Percentiles rank a stretch among this genome's conserved stretches.
Evolutionary conservation across 305 asterid species (phyloP).

Genomic region (Petunia hybrid): DNA sequence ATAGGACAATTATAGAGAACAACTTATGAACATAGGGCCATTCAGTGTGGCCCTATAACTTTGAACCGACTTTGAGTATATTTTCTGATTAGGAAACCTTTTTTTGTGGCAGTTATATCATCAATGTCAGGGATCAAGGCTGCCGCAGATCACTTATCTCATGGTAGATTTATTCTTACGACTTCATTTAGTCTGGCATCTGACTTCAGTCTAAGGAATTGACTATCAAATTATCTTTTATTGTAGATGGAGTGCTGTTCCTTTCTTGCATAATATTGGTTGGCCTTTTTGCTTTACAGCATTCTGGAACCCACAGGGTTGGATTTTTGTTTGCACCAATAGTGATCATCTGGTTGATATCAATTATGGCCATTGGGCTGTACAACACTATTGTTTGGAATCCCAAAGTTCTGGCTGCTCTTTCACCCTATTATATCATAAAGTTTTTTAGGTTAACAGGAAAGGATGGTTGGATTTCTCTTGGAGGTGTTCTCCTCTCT

Average conservation of each 20-base stretch:
- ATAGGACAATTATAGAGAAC: not conserved
- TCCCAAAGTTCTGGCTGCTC: constrained; percentile 76
- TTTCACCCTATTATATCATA: constrained; percentile 85
- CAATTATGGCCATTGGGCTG: constrained; percentile 77
- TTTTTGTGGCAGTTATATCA: constrained; percentile 35
- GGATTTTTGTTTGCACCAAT: constrained; percentile 93
- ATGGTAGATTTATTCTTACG: constrained; percentile 30
- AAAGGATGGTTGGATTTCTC: constrained; percentile 91
- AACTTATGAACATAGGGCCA: not conserved
- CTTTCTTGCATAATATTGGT: constrained; percentile 80
- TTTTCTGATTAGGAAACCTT: constrained; percentile 29
- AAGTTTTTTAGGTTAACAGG: constrained; percentile 77
- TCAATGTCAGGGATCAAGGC: constrained; percentile 32
- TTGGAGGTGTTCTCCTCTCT: constrained; percentile 93
- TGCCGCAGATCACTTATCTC: constrained; percentile 31
- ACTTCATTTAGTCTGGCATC: constrained; percentile 6
- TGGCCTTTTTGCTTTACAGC: constrained; percentile 95
- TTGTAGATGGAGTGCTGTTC: constrained; percentile 64
- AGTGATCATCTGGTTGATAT: constrained; percentile 82
- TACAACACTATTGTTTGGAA: constrained; percentile 81
- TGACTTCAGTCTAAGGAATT: constrained; percentile 24
- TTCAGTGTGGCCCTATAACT: constrained; percentile 3
- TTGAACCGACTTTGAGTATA: constrained; percentile 14
- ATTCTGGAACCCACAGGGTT: constrained; percentile 90
- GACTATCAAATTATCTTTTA: constrained; percentile 27